Evolutionary conservation across 2,329 filamentous ascomycete species (phyloP), one percentile per base, ranked within the genome.

Genomic region (Apiospora saccharicola): DNA sequence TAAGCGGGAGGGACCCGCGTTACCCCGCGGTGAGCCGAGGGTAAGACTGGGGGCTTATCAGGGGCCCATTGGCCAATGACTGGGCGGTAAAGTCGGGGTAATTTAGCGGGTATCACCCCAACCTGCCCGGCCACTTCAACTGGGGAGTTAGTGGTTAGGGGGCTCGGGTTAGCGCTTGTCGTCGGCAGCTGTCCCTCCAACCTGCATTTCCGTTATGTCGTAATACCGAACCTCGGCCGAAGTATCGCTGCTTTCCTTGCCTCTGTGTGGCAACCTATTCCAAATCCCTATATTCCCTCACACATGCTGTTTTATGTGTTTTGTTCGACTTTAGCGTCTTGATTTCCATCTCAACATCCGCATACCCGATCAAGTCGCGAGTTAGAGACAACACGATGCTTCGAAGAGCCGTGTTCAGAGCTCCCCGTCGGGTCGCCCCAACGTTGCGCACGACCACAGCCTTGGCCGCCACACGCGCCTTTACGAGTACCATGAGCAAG

Each of bases 401-500:
- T 73, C 79, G 78, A 71, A 78, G 78, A 75, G 76, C 73, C 24
- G 69, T 78, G 26, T 69, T 72, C 61, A 76, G 77, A 71, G 76
- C 77, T 73, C 77, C 53, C 24, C 69, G 51, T 16, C 53, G 79
- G 71, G 76, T 77, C 72, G 73, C 74, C 24, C 61, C 71, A 7
- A 71, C 75, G 57, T 75, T 73, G 72, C 74, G 75, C 74, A 47
- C 71, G 71, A 24, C 72, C 5, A n/a, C 53, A 37, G 10, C 10
- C 12, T 70, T 51, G n/a, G 34, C 67, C 30, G 22, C 49, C 41
- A 47, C 43, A 13, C 67, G 67, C 14, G 26, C 41, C 22, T 80
- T 88, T 57, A 84, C 84, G 67, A 83, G 82, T 43, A 81, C 83
- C n/a, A 74, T 76, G 22, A 78, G 76, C 72, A 85, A 82, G 78